Evolutionary conservation across 805 yeast species (phyloP), one percentile per base, ranked within the genome.

Genomic region (Maudiozyma bulderi): DNA sequence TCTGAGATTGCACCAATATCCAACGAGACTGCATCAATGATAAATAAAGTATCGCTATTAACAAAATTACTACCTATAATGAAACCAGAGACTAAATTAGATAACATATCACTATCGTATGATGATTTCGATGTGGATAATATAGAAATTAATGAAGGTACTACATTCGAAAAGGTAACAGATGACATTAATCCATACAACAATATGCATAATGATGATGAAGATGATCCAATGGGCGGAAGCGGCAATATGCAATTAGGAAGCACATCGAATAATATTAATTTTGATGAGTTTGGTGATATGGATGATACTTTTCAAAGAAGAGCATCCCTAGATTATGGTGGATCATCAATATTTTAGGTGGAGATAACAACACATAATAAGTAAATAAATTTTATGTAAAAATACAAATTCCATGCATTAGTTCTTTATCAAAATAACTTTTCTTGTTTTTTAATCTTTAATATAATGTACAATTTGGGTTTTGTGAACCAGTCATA

Each of bases 51-150:
- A 11, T 46, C 57, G 65, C 14, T 52, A 55, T 50, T 74, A 73
- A 73, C 62, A 64, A 48, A 68, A 64, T 56, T 72, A 67, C 51
- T 67, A 65, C 65, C 71, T 51, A 46, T 67, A 54, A 53, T 66
- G 67, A 52, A 69, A 59, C 59, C 55, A 50, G 59, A 64, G 53
- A 57, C 57, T 43, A 55, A 58, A 47, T 44, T 65, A 37, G 66
- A 64, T 20, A 66, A 62, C 40, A 57, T 61, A 10, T 43, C 54
- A 14, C 56, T 62, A 26, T 64, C 70, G 1, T 59, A 58, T 54
- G 66, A 64, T 30, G 49, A 51, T 32, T 58, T 53, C 3, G 58
- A 51, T 10, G 50, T 47, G 11, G 54, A 53, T 33, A 57, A 50
- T 9, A 48, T 47, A 11, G 54, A 53, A 29, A 46, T n/a, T 7